Percentiles rank a stretch among this genome's conserved stretches.
phyloP scores from a whole-genome alignment of 352 stramenopile genomes.

The Globisporangium echinulatum region DNA sequence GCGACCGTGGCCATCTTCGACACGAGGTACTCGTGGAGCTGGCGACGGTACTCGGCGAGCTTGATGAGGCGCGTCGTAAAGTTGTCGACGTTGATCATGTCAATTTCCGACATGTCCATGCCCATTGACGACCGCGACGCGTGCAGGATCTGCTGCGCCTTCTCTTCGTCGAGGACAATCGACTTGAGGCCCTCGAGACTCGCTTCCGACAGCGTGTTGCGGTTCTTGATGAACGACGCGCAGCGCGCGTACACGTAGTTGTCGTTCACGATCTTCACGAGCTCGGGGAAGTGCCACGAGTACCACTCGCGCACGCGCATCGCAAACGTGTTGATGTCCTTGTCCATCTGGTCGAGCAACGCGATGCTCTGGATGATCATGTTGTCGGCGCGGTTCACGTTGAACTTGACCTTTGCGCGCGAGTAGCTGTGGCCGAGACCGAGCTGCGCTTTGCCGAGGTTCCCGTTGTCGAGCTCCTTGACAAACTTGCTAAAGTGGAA shows the following conservation, averaged over 20 bases:
- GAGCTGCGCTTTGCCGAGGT: slow-evolving; percentile 96
- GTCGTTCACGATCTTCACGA: slow-evolving; percentile 99
- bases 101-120: slow-evolving; percentile 98
- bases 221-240: slow-evolving; percentile 96
- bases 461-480: slow-evolving; percentile 95
- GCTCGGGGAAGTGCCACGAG: slow-evolving; percentile 99
- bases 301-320: slow-evolving; percentile 99
- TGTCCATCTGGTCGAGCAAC: slow-evolving; percentile 99
- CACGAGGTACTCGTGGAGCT: slow-evolving; percentile 92
- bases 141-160: slow-evolving; percentile 93
- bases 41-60: slow-evolving; percentile 96
- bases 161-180: slow-evolving; percentile 97
- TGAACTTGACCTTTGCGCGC: slow-evolving; percentile 99
- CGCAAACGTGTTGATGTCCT: slow-evolving; percentile 99
- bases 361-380: slow-evolving; percentile 99
- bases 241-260: slow-evolving; percentile 99
- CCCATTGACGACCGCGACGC: slow-evolving; percentile 97
- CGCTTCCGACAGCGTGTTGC: slow-evolving; percentile 71
- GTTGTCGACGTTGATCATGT: slow-evolving; percentile 99
- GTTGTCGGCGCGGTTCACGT: slow-evolving; percentile 99
- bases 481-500: slow-evolving; percentile 98
- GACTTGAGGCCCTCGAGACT: slow-evolving; percentile 77
- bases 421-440: slow-evolving; percentile 99
- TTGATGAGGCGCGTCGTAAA: slow-evolving; percentile 99
- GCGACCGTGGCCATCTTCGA: slow-evolving; percentile 98